phyloP scores from a whole-genome alignment of 2,329 filamentous ascomycete species.

The Penicillium psychrosexuale region DNA sequence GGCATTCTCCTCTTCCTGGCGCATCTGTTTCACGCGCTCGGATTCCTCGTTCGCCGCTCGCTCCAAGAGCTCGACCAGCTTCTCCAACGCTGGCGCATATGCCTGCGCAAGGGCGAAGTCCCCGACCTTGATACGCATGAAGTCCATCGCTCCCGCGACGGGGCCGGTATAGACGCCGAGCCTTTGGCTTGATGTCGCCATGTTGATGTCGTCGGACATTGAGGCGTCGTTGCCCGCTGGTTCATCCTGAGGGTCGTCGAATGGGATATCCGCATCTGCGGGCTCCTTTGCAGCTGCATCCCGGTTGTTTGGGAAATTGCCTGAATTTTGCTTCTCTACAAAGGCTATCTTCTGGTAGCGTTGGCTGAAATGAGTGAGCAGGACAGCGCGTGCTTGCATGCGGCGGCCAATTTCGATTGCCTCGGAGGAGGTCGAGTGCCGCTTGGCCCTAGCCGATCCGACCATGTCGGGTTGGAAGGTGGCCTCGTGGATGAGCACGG shows the following conservation, averaged over 20 bases:
- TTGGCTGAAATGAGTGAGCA: constrained; percentile 94
- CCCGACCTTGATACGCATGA: constrained; percentile 60
- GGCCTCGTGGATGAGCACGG: constrained; percentile 89
- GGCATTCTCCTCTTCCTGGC: constrained; percentile 22
- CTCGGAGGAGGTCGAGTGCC: constrained; percentile 83
- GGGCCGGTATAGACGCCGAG: constrained; percentile 41
- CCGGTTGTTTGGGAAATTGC: constrained; percentile 9
- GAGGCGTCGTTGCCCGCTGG: background rate
- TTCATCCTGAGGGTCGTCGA: constrained; percentile 27
- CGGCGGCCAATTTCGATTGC: constrained; percentile 71
- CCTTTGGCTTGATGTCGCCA: background rate
- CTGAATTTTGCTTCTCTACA: constrained; percentile 35
- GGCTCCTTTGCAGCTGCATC: constrained; percentile 13
- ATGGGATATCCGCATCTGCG: constrained; percentile 23
- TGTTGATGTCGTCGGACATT: constrained; percentile 17
- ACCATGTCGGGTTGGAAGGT: constrained; percentile 87
- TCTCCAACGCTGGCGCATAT: constrained; percentile 55
- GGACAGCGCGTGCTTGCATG: constrained; percentile 76
- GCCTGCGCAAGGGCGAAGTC: constrained; percentile 58
- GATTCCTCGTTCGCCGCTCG: constrained; percentile 30
- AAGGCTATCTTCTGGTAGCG: constrained; percentile 74
- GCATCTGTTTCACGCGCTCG: constrained; percentile 19
- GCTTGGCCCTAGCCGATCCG: constrained; percentile 79
- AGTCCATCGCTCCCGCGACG: constrained; percentile 60
- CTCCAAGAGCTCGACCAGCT: constrained; percentile 48